A percentile compares a stretch with the other conserved stretches of the same genome.
phyloP scores from a whole-genome alignment of 306 rosid genomes.

The Trifolium fragiferum region DNA sequence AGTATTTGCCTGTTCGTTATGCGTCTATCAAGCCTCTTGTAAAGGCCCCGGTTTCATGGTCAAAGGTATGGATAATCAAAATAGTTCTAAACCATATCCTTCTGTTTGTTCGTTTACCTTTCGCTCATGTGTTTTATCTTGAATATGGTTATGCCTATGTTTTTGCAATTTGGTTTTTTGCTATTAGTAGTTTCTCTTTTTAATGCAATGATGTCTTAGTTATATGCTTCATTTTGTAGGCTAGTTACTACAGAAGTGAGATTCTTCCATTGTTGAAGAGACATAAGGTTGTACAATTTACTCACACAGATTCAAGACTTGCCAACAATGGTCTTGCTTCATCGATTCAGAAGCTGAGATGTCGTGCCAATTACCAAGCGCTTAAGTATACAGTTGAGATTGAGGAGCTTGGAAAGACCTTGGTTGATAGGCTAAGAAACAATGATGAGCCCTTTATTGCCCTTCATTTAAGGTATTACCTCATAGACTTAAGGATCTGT shows the following conservation, averaged over 20 bases:
- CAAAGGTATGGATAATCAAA: conserved; percentile 65
- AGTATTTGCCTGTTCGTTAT: conserved; percentile 71
- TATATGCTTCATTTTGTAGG: conserved; percentile 62
- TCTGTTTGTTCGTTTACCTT: not conserved
- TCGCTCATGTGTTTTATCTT: too few species aligned
- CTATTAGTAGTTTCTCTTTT: not conserved
- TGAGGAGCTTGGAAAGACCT: conserved; percentile 77
- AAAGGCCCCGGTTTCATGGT: conserved; percentile 98
- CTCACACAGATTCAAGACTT: conserved; percentile 93
- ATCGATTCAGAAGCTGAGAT: conserved; percentile 82
- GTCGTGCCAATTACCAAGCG: conserved; percentile 89
- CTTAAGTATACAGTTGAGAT: conserved; percentile 75
- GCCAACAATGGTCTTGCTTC: conserved; percentile 86
- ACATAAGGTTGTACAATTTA: conserved; percentile 71
- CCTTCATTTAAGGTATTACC: conserved; percentile 79
- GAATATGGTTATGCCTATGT: too few species aligned
- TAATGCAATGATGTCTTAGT: conserved; percentile 30
- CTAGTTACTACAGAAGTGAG: conserved; percentile 89
- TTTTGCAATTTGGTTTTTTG: not conserved
- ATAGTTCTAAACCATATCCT: too few species aligned
- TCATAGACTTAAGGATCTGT: not conserved
- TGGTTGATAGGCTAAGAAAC: conserved; percentile 76
- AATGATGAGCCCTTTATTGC: conserved; percentile 80
- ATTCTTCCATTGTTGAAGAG: conserved; percentile 69
- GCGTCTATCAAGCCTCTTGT: conserved; percentile 59